Base-by-base conservation (phyloP, 768 basidiomycete species). In the Kwoniella dendrophila region DNA sequence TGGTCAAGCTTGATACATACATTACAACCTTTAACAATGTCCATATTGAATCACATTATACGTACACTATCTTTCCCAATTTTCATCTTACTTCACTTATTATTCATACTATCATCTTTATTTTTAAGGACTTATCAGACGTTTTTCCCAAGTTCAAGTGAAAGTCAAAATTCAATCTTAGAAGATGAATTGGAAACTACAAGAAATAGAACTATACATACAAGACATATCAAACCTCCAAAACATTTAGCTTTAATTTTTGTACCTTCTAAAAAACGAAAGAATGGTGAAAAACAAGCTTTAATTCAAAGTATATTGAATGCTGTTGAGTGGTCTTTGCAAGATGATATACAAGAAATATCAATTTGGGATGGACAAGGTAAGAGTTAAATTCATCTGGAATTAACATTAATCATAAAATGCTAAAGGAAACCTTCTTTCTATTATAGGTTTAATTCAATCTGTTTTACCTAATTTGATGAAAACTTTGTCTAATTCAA, bases 21-120 rank as follows among this genome's bases (percentile, higher is more conserved):
- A 18, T 6, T 4, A 51, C n/a, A n/a, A n/a, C n/a, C n/a, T 8
- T 20, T 20, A 43, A 43, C 12, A 43, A 43, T 51, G 32, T 34
- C 49, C 20, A 14, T 51, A 2, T 18, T 51, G 5, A 18, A 5
- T 12, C n/a, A 7, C 10, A 6, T 34, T 6, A 29, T 51, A n/a
- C 49, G 49, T 47, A 14, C 59, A 3, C 2, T 63, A 1, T 40
- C 63, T 7, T 59, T 36, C 24, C 63, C 63, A 20, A 33, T 64
- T n/a, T 59, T 64, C 56, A 48, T 64, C 33, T 51, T 64, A 4
- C 44, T 64, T 18, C 63, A 64, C 24, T 40, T 64, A 18, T 8
- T 29, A 1, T 64, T 64, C 63, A 20, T 50, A 10, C 1, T 59
- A 26, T 53, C 36, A 10, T 64, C 63, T 14, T 22, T 64, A 4